Evolutionary conservation across 129 eudicot genomes (phyloP).

Genomic region (Smallanthus sonchifolius): DNA sequence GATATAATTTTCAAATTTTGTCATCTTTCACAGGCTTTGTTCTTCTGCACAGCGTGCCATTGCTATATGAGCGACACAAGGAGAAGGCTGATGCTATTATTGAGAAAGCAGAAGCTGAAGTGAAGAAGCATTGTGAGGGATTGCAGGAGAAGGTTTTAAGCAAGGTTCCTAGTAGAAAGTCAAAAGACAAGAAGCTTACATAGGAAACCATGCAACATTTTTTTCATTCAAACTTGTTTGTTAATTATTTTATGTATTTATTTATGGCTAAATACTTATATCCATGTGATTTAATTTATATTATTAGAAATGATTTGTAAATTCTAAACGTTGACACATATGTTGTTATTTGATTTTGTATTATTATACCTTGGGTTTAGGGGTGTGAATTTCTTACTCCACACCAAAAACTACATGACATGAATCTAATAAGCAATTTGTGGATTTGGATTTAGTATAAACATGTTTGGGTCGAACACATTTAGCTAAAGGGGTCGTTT

Average conservation of each 20-base stretch:
- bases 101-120: slow-evolving; percentile 58
- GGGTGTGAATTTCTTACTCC: not conserved
- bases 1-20: too few species aligned
- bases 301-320: not conserved
- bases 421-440: too few species aligned
- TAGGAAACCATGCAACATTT: not conserved
- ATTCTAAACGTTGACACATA: not conserved
- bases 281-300: not conserved
- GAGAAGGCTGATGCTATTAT: slow-evolving; percentile 43
- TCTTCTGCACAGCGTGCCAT: slow-evolving; percentile 57
- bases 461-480: too few species aligned
- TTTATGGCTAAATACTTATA: not conserved
- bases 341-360: not conserved
- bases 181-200: slow-evolving; percentile 36
- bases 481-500: too few species aligned
- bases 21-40: slow-evolving; percentile 30
- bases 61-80: slow-evolving; percentile 56
- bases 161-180: slow-evolving; percentile 51
- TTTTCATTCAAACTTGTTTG: not conserved
- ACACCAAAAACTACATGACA: too few species aligned
- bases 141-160: slow-evolving; percentile 60
- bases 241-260: not conserved
- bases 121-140: slow-evolving; percentile 67
- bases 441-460: too few species aligned
- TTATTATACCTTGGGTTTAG: not conserved